Evolutionary conservation across 345 rosid species (phyloP).

Genomic region (Populus nigra): DNA sequence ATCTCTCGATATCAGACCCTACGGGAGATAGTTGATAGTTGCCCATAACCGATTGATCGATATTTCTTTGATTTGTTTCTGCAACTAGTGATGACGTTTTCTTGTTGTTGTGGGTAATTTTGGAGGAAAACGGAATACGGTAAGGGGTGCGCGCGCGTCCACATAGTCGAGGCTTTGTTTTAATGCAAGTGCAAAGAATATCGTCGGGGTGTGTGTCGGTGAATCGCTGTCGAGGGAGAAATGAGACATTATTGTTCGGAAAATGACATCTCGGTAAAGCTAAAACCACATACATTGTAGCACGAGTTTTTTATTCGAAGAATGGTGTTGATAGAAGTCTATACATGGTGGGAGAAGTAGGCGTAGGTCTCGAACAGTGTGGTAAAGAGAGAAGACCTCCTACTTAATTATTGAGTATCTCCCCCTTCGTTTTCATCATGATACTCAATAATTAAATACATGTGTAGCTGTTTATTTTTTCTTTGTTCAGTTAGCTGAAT

Average conservation of each 20-base stretch:
- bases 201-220: background rate
- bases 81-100: background rate
- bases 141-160: background rate
- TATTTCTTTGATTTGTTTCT: background rate
- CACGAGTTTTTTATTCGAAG: background rate
- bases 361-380: background rate
- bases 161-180: background rate
- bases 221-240: background rate
- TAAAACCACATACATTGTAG: background rate
- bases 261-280: background rate
- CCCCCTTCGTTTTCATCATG: background rate
- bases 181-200: background rate
- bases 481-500: background rate
- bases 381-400: background rate
- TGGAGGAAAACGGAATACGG: background rate
- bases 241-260: background rate
- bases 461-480: background rate
- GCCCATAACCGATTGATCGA: background rate
- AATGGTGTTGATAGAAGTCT: too few species aligned
- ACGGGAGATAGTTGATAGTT: background rate
- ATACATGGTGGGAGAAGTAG: background rate
- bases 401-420: too few species aligned
- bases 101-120: background rate
- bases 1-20: background rate
- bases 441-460: background rate